These are phyloP conservation scores for Trifolium pratense DNA, from an alignment of 306 rosid genomes.

Conservation along the genomic window DNA sequence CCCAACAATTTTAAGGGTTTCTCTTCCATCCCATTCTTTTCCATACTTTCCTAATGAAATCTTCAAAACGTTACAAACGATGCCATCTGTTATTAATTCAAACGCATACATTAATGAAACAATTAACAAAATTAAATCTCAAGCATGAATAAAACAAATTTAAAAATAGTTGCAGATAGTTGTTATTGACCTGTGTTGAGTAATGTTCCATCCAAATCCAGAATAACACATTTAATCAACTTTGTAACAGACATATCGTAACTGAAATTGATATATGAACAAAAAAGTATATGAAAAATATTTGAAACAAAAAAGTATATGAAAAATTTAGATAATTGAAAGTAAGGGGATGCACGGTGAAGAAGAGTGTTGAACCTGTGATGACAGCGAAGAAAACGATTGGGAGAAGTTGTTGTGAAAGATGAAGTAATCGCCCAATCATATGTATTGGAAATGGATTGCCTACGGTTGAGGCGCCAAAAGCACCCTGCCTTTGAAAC, in stretches of 20 bases:
- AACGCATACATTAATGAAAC: slow-evolving; percentile 20
- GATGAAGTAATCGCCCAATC: too few species aligned
- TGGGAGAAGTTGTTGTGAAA: too few species aligned
- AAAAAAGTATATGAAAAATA: not conserved
- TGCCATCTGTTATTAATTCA: slow-evolving; percentile 61
- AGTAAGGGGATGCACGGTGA: too few species aligned
- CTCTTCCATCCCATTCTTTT: slow-evolving; percentile 95
- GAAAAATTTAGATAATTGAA: not conserved
- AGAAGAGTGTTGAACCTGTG: too few species aligned
- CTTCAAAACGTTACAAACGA: slow-evolving; percentile 65
- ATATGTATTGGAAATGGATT: too few species aligned
- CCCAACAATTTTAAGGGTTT: slow-evolving; percentile 62
- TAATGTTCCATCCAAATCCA: slow-evolving; percentile 94
- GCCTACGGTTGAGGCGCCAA: too few species aligned
- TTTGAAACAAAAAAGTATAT: too few species aligned
- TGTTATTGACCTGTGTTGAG: slow-evolving; percentile 66
- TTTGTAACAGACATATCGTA: slow-evolving; percentile 54
- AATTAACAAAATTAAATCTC: not conserved
- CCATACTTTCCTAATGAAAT: slow-evolving; percentile 63
- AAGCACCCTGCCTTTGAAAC: too few species aligned
- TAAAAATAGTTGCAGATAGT: not conserved
- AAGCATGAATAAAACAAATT: not conserved
- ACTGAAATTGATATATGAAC: slow-evolving; percentile 24
- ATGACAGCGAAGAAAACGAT: too few species aligned
- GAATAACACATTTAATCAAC: slow-evolving; percentile 63